Conservation (phyloP, 2,329 filamentous ascomycete genomes). For the Trichoderma citrinoviride region DNA sequence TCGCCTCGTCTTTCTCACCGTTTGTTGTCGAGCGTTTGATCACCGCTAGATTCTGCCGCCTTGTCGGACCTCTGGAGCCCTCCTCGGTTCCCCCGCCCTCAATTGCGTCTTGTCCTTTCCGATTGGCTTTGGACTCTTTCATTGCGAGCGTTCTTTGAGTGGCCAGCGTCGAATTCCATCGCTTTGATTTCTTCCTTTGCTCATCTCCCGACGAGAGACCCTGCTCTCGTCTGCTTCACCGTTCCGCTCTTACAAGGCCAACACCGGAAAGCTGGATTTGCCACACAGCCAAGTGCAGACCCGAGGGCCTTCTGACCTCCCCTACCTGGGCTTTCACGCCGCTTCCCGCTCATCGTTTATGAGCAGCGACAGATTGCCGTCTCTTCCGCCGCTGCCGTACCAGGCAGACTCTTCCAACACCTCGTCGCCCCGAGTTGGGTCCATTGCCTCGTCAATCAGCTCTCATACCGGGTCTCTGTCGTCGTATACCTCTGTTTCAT, state of each 20-base stretch:
- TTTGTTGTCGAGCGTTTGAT: conserved; percentile 16
- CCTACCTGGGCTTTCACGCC: conserved; percentile 64
- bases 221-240: conserved; percentile 6
- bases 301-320: conserved; percentile 26
- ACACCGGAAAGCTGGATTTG: conserved; percentile 92
- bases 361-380: conserved; percentile 67
- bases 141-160: conserved; percentile 17
- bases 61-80: neutral
- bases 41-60: conserved; percentile 6
- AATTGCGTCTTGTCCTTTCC: conserved; percentile 10
- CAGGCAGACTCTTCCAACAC: conserved; percentile 69
- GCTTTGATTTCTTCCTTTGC: neutral
- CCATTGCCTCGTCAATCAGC: conserved; percentile 60
- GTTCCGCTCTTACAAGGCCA: conserved; percentile 26
- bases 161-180: conserved; percentile 13
- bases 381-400: conserved; percentile 66
- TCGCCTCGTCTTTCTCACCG: conserved; percentile 10
- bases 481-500: conserved; percentile 53
- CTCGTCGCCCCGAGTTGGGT: conserved; percentile 73
- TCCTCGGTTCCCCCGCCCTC: neutral
- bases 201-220: neutral
- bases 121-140: conserved; percentile 11
- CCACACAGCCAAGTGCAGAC: conserved; percentile 52
- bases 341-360: conserved; percentile 62
- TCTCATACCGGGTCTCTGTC: conserved; percentile 54